Conservation (phyloP, 257 asterid genomes). For the Solanum bulbocastanum region DNA sequence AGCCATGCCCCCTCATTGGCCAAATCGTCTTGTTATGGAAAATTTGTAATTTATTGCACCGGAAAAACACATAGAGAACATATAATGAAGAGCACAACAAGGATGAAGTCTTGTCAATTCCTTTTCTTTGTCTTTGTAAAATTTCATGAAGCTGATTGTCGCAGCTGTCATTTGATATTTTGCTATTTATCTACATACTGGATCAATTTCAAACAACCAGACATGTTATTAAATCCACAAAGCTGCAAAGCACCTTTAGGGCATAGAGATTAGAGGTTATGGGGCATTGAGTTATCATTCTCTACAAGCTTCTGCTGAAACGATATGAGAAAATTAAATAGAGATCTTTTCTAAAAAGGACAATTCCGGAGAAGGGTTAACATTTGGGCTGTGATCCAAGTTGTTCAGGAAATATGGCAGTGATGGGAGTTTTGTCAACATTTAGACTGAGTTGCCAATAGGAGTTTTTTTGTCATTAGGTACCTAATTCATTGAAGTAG, state of each 20-base stretch:
- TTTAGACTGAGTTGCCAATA: background rate
- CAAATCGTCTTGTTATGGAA: background rate
- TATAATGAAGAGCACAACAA: background rate
- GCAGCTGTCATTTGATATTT: background rate
- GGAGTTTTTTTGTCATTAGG: background rate
- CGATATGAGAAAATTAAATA: background rate
- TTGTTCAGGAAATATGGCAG: background rate
- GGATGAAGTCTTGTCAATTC: background rate
- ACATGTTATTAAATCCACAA: background rate
- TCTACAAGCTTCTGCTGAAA: background rate
- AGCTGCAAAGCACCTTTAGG: background rate
- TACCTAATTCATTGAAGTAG: background rate
- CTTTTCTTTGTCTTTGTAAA: background rate
- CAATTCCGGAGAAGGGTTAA: background rate
- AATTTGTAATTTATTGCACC: background rate
- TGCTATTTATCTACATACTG: background rate
- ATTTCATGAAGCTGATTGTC: background rate
- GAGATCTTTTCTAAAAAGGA: background rate
- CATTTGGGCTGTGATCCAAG: background rate
- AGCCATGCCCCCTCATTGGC: background rate
- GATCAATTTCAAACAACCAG: background rate
- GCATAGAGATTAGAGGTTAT: too few relatives aligned
- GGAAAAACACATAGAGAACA: background rate
- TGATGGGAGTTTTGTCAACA: background rate
- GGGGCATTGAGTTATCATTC: background rate